Percentiles rank a stretch among this genome's conserved stretches.
These are phyloP conservation scores for Neoscytalidium dimidiatum DNA, from an alignment of 2,329 filamentous ascomycete species.

Conservation along the genomic window DNA sequence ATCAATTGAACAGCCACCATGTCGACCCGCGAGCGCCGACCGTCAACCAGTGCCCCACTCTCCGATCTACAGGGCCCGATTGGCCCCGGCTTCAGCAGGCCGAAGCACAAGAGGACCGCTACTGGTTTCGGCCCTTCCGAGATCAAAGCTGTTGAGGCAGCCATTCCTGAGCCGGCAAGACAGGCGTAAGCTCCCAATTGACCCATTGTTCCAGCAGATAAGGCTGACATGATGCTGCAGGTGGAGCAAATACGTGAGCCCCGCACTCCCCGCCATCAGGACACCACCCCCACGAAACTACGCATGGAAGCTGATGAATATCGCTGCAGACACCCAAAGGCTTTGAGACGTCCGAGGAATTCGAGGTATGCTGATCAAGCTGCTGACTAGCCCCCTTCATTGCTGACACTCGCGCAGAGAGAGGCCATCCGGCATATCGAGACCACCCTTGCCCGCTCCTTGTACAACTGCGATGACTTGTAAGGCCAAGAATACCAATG, in stretches of 20 bases:
- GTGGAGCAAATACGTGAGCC: slow-evolving; percentile 62
- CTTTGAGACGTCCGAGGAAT: slow-evolving; percentile 80
- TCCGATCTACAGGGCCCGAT: slow-evolving; percentile 84
- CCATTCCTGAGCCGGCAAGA: slow-evolving; percentile 84
- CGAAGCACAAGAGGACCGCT: slow-evolving; percentile 96
- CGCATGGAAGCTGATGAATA: slow-evolving; percentile 1
- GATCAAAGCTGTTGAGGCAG: slow-evolving; percentile 91
- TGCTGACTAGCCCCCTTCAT: neutral
- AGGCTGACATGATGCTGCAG: slow-evolving; percentile 33
- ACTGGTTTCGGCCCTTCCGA: slow-evolving; percentile 89
- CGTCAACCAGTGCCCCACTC: slow-evolving; percentile 79
- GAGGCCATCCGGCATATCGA: slow-evolving; percentile 94
- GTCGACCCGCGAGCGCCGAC: slow-evolving; percentile 71
- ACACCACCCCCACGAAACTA: neutral
- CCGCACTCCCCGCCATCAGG: neutral
- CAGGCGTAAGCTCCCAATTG: slow-evolving; percentile 65
- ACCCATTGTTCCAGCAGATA: slow-evolving; percentile 1
- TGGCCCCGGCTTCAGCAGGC: slow-evolving; percentile 82
- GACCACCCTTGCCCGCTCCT: slow-evolving; percentile 89
- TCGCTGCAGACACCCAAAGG: slow-evolving; percentile 59
- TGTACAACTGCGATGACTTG: slow-evolving; percentile 96
- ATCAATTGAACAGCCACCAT: slow-evolving; percentile 25
- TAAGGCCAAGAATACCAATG: slow-evolving; percentile 31
- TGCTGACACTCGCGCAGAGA: slow-evolving; percentile 48
- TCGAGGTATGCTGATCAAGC: slow-evolving; percentile 53